Base-by-base conservation (phyloP, 2,329 filamentous ascomycete genomes). In the Tolypocladium album region DNA sequence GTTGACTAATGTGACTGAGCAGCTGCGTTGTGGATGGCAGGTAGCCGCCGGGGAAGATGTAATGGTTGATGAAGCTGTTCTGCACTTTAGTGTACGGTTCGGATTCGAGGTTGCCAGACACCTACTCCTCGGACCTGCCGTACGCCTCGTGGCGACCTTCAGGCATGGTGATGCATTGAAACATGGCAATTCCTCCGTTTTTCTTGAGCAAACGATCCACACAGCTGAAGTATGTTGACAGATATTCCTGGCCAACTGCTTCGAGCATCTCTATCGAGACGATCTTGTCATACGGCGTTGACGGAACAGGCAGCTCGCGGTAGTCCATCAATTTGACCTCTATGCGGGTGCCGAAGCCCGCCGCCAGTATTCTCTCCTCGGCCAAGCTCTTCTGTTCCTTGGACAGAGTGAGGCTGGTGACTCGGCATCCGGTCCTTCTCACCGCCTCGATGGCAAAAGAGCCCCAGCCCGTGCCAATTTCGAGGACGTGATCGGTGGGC, bases 251-350 rank as follows among this genome's bases (percentile, higher is more conserved):
- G 3, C 88, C 88, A 0, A 90, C 88, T 1, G 86, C 86, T 74
- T 91, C 88, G 27, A 90, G 75, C 88, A 91, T 91, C 69, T 91
- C 88, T 61, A 90, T 89, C 4, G 86, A 89, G 9, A 90, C 79
- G 8, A 90, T 78, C 69, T 89, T 89, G 71, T 91, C 88, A 65
- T 84, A 91, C 0, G 76, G 74, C 1, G 72, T 75, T 53, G 76
- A 75, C 0, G 84, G 82, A 0, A 79, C 69, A 1, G 82, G 78
- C 4, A 89, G 72, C 34, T 79, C 80, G 57, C 88, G 82, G 68
- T 91, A 91, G 68, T 91, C 88, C 73, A 82, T 83, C 0, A 90
- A 76, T 56, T 83, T 71, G 1, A 91, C 84, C n/a, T 82, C 77
- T 63, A 90, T 87, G 15, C 77, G 78, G 62, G 85, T 78, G 4